Evolutionary conservation across 2,329 filamentous ascomycete genomes (phyloP).

Genomic region (Didymella pomorum): DNA sequence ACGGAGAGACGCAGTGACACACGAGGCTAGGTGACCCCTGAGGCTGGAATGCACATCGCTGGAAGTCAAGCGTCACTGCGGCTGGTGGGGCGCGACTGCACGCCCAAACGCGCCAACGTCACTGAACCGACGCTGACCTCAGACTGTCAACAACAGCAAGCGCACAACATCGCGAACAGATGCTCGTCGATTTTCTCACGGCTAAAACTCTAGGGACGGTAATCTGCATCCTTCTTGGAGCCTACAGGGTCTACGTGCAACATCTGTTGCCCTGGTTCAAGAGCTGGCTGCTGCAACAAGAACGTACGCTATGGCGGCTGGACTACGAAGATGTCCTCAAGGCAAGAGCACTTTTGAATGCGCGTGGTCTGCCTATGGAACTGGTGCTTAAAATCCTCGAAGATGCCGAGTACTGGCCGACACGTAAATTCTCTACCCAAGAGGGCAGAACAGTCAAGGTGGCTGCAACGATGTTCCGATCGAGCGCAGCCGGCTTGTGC

Average conservation of each 20-base stretch:
- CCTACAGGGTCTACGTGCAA: neutral
- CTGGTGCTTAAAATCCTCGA: conserved; percentile 42
- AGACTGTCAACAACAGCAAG: neutral
- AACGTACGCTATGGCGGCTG: conserved; percentile 6
- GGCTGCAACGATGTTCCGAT: conserved; percentile 4
- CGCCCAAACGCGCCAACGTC: neutral
- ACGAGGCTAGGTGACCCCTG: neutral
- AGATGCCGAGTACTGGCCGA: conserved; percentile 38
- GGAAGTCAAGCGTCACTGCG: neutral
- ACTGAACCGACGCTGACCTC: neutral
- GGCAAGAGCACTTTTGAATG: conserved; percentile 33
- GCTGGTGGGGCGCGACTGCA: neutral
- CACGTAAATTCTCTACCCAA: conserved; percentile 10
- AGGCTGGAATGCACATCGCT: neutral
- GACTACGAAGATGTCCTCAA: conserved; percentile 35
- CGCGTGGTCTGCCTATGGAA: conserved; percentile 39
- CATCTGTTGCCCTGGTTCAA: neutral
- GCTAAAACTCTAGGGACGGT: neutral
- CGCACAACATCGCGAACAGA: neutral
- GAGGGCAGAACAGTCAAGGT: conserved; percentile 3
- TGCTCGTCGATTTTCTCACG: neutral
- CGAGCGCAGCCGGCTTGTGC: conserved; percentile 27
- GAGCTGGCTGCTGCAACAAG: neutral
- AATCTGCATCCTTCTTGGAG: neutral
- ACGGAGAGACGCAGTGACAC: neutral